Percentiles rank a stretch among this genome's conserved stretches.
phyloP scores from a whole-genome alignment of 805 yeast species.

The Yarrowia phangngaensis region DNA sequence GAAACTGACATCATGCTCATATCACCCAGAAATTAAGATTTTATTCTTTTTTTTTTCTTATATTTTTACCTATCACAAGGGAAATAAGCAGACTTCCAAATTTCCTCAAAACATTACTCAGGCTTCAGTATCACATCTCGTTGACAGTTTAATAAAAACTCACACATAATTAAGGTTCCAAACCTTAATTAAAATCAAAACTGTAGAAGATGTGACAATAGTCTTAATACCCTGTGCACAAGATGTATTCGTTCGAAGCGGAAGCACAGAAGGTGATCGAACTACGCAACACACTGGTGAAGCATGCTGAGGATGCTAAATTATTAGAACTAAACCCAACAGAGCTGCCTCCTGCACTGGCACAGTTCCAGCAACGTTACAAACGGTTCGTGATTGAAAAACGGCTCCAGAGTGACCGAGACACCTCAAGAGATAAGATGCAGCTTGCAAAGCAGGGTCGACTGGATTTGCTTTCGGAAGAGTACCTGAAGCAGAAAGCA shows the following conservation, averaged over 20 bases:
- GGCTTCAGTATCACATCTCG: too few relatives aligned
- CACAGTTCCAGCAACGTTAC: slow-evolving; percentile 24
- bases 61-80: too few relatives aligned
- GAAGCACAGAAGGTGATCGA: slow-evolving; percentile 29
- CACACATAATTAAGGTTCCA: too few relatives aligned
- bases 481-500: background rate
- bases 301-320: slow-evolving; percentile 28
- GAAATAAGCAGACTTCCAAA: too few relatives aligned
- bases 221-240: too few relatives aligned
- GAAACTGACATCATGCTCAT: too few relatives aligned
- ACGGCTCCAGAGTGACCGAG: slow-evolving; percentile 19
- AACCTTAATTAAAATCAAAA: too few relatives aligned
- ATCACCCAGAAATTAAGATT: too few relatives aligned
- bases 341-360: slow-evolving; percentile 20
- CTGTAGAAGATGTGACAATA: too few relatives aligned
- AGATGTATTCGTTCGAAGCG: slow-evolving; percentile 26
- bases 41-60: too few relatives aligned
- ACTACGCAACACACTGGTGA: slow-evolving; percentile 28
- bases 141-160: too few relatives aligned
- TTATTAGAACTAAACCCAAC: slow-evolving; percentile 24
- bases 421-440: slow-evolving; percentile 1
- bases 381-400: slow-evolving; percentile 27
- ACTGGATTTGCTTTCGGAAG: background rate
- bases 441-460: slow-evolving; percentile 22
- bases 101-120: too few relatives aligned